phyloP scores from a whole-genome alignment of 2,329 filamentous ascomycete genomes.

The Penicillium sp. region DNA sequence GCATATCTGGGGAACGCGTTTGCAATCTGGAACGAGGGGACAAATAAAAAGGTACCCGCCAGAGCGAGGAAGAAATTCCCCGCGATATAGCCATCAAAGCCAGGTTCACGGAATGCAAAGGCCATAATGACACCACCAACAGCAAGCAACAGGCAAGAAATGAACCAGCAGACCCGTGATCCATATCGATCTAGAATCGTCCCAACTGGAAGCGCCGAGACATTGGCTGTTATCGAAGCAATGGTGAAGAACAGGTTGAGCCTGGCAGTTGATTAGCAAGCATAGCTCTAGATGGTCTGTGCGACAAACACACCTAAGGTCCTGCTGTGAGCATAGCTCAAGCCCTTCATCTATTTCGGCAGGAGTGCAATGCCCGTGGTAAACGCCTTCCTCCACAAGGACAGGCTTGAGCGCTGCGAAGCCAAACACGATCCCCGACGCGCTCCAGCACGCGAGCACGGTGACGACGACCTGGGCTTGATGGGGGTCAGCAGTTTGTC shows the following conservation, averaged over 20 bases:
- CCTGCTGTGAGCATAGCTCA: constrained; percentile 57
- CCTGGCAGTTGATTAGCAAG: constrained; percentile 28
- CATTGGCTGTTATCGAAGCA: constrained; percentile 82
- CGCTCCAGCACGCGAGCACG: constrained; percentile 70
- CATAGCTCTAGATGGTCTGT: not conserved
- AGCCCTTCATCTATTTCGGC: constrained; percentile 50
- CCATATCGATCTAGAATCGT: constrained; percentile 80
- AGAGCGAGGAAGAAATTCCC: constrained; percentile 74
- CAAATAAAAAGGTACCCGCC: constrained; percentile 76
- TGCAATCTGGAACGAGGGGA: constrained; percentile 77
- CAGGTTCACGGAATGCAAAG: constrained; percentile 57
- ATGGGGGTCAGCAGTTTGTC: constrained; percentile 3
- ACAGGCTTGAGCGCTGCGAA: constrained; percentile 83
- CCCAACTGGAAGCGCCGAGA: constrained; percentile 79
- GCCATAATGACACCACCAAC: constrained; percentile 69
- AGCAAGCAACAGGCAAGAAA: constrained; percentile 64
- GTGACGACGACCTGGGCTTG: constrained; percentile 61
- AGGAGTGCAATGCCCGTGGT: constrained; percentile 60
- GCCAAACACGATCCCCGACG: constrained; percentile 77
- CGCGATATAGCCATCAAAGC: constrained; percentile 69
- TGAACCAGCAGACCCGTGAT: constrained; percentile 71
- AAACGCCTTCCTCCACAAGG: constrained; percentile 69
- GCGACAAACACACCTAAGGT: constrained; percentile 42
- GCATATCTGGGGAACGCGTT: constrained; percentile 76
- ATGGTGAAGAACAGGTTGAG: constrained; percentile 93